Conservation (phyloP, 495 filamentous ascomycete species). For the Penicillium odoratum region DNA sequence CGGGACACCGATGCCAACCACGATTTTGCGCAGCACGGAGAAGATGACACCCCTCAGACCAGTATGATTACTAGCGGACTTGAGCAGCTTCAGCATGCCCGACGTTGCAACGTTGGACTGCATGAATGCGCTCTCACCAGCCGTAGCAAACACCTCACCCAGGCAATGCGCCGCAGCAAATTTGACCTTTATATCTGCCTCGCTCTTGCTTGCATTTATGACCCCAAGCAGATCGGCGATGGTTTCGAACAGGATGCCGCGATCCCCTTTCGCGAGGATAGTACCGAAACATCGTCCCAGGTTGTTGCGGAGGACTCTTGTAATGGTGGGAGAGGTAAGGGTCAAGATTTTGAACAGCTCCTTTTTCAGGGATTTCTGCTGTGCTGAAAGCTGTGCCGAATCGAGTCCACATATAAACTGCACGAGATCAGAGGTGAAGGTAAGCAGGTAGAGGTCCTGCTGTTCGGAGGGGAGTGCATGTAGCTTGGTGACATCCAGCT, state of each 20-base stretch:
- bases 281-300: constrained; percentile 79
- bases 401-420: constrained; percentile 75
- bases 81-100: constrained; percentile 74
- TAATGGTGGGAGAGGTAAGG: constrained; percentile 79
- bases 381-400: constrained; percentile 74
- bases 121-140: constrained; percentile 90
- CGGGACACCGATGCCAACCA: constrained; percentile 67
- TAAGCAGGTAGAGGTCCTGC: constrained; percentile 90
- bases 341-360: constrained; percentile 89
- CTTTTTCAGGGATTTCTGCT: constrained; percentile 86
- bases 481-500: constrained; percentile 86
- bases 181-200: constrained; percentile 72
- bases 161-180: constrained; percentile 89
- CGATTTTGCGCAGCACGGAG: constrained; percentile 72
- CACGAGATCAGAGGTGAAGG: constrained; percentile 80
- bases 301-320: constrained; percentile 87
- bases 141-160: constrained; percentile 83
- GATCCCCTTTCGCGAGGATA: constrained; percentile 83
- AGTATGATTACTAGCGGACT: constrained; percentile 74
- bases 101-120: constrained; percentile 73
- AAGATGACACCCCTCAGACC: constrained; percentile 84
- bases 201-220: constrained; percentile 73
- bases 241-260: constrained; percentile 90
- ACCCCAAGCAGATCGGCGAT: constrained; percentile 84
- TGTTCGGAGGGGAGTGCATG: constrained; percentile 91